Percentiles rank a stretch among this genome's conserved stretches.
Conservation (phyloP, 2,329 filamentous ascomycete species). For the Fusarium sp. region DNA sequence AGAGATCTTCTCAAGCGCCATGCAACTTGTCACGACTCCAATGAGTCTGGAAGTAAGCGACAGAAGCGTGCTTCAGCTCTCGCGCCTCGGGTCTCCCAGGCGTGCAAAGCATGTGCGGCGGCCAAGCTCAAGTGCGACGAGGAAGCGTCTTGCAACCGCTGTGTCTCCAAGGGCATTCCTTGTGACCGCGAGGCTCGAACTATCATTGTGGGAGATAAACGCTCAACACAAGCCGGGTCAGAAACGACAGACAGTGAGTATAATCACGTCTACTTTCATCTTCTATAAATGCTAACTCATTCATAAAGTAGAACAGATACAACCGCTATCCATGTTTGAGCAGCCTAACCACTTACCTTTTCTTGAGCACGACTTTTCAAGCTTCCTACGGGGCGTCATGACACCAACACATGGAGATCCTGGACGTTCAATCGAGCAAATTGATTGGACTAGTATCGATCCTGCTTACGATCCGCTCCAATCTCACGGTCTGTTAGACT, state of each 20-base stretch:
- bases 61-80: conserved; percentile 24
- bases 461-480: conserved; percentile 4
- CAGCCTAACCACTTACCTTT: neutral
- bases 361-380: conserved; percentile 8
- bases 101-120: conserved; percentile 32
- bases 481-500: conserved; percentile 6
- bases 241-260: conserved; percentile 1
- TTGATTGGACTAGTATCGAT: conserved; percentile 1
- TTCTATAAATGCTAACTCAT: neutral
- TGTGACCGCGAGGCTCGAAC: conserved; percentile 24
- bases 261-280: neutral
- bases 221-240: conserved; percentile 17
- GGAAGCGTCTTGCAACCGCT: conserved; percentile 25
- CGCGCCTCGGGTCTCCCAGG: conserved; percentile 28
- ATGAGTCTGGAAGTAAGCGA: conserved; percentile 27
- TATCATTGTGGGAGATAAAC: conserved; percentile 20
- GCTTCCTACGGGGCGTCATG: conserved; percentile 8
- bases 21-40: conserved; percentile 30
- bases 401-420: conserved; percentile 3
- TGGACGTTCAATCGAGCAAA: conserved; percentile 7
- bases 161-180: conserved; percentile 17
- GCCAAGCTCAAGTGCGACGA: conserved; percentile 36
- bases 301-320: neutral
- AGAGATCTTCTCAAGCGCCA: conserved; percentile 33
- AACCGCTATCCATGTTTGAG: neutral